phyloP scores from a whole-genome alignment of 768 basidiomycete genomes.

The Amylocystis lapponica region DNA sequence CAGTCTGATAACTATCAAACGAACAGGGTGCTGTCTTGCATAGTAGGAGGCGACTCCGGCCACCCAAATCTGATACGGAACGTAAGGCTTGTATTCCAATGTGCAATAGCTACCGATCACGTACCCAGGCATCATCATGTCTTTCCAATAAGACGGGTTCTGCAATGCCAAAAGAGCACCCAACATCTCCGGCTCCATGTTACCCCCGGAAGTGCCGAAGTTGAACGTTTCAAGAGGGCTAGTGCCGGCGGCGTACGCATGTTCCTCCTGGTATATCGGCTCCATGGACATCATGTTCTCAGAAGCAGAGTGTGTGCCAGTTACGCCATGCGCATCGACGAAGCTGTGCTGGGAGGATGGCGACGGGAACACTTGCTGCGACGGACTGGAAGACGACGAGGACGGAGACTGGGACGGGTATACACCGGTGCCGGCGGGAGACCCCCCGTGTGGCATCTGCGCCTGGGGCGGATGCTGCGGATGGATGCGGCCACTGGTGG shows the following conservation, averaged over 20 bases:
- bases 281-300: conserved; percentile 8
- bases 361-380: background rate
- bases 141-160: conserved; percentile 68
- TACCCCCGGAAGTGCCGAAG: conserved; percentile 8
- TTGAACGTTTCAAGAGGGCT: conserved; percentile 32
- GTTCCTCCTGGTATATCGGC: conserved; percentile 29
- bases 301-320: too few relatives aligned
- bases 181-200: conserved; percentile 46
- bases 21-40: background rate
- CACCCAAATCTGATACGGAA: conserved; percentile 9
- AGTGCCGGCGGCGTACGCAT: conserved; percentile 36
- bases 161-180: conserved; percentile 72
- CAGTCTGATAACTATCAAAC: background rate
- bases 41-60: conserved; percentile 14
- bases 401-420: background rate
- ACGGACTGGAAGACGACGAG: background rate
- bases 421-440: background rate
- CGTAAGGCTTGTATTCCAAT: background rate
- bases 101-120: background rate
- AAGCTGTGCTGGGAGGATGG: background rate
- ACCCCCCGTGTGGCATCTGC: conserved; percentile 1
- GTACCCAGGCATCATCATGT: conserved; percentile 84
- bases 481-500: conserved; percentile 50
- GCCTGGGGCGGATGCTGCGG: conserved; percentile 38
- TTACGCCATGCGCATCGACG: background rate